A percentile compares a stretch with the other conserved stretches of the same genome.
phyloP scores from a whole-genome alignment of 2,329 filamentous ascomycete genomes.

The Cryphonectria parasitica region DNA sequence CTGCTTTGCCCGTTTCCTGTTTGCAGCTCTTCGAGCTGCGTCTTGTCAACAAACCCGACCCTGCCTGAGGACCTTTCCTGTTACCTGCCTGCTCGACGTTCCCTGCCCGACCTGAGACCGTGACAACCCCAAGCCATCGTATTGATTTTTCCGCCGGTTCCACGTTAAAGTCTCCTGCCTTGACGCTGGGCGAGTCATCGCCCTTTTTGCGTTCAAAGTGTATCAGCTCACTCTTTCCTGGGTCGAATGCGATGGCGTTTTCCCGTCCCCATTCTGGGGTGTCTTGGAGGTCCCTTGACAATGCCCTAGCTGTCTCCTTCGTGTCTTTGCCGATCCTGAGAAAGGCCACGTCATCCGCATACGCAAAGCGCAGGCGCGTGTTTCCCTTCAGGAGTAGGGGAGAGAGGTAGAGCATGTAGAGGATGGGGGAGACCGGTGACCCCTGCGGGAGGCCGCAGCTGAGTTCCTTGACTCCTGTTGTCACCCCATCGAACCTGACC shows the following conservation, averaged over 20 bases:
- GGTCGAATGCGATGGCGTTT: background rate
- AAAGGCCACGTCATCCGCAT: background rate
- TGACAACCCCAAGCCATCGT: too few relatives aligned
- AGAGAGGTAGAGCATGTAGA: background rate
- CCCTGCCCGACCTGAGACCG: too few relatives aligned
- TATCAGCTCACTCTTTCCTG: background rate
- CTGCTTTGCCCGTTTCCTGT: too few relatives aligned
- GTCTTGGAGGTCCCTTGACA: background rate
- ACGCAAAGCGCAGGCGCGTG: background rate
- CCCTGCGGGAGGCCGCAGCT: background rate
- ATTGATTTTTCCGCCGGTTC: background rate
- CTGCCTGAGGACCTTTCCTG: too few relatives aligned
- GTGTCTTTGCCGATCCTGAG: background rate
- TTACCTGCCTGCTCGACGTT: too few relatives aligned
- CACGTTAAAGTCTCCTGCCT: background rate
- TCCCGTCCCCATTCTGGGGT: background rate
- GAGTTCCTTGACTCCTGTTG: background rate
- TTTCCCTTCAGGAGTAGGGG: background rate
- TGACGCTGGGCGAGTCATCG: background rate
- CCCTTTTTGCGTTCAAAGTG: background rate
- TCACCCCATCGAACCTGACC: background rate
- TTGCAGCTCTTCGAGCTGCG: too few relatives aligned
- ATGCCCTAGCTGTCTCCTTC: background rate
- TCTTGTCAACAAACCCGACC: too few relatives aligned
- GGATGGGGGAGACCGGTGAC: background rate